Conservation (phyloP, 2,329 filamentous ascomycete species). For the Capronia coronata region DNA sequence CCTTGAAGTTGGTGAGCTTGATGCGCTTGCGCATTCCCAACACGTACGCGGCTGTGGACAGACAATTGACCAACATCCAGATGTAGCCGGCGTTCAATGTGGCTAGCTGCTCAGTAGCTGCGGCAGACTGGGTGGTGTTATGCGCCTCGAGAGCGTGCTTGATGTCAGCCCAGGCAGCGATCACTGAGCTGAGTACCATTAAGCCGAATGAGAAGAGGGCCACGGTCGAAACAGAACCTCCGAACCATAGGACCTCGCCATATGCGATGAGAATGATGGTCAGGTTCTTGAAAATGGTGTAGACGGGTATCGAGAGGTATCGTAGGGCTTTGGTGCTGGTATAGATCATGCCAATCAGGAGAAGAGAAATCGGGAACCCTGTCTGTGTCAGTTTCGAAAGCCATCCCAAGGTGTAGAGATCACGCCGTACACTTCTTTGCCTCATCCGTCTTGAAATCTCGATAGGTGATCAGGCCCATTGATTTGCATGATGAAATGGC, state of each 20-base stretch:
- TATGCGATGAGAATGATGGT: constrained; percentile 99
- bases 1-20: constrained; percentile 99
- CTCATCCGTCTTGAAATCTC: constrained; percentile 79
- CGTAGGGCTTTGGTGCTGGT: constrained; percentile 93
- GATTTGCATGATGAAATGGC: constrained; percentile 80
- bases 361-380: constrained; percentile 95
- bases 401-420: not conserved
- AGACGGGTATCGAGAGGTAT: constrained; percentile 94
- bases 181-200: constrained; percentile 90
- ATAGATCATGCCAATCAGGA: constrained; percentile 99
- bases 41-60: constrained; percentile 86
- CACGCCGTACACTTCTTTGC: constrained; percentile 74
- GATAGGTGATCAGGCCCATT: constrained; percentile 71
- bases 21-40: constrained; percentile 96
- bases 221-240: constrained; percentile 79
- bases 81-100: constrained; percentile 91
- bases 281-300: constrained; percentile 99
- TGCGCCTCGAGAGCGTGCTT: constrained; percentile 69
- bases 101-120: constrained; percentile 68
- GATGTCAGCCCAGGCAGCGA: constrained; percentile 97
- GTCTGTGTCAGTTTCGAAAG: constrained; percentile 13
- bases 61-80: constrained; percentile 96
- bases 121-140: constrained; percentile 44
- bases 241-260: constrained; percentile 97
- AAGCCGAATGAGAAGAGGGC: constrained; percentile 89